These are phyloP conservation scores for Inga laurina DNA, from an alignment of 306 rosid species.

Conservation along the genomic window DNA sequence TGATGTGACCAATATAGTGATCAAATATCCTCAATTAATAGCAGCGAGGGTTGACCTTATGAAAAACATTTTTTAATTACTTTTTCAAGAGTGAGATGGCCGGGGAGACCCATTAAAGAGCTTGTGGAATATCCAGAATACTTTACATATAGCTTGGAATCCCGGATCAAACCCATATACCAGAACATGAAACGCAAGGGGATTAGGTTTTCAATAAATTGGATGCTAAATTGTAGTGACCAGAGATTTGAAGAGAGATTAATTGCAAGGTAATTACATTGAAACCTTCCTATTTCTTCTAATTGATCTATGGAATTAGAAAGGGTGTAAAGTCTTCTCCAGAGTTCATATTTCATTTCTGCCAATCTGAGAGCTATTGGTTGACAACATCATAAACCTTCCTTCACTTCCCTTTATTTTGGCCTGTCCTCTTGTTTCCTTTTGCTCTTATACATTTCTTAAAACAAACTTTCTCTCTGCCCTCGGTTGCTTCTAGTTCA, in stretches of 20 bases:
- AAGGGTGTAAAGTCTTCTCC: no score
- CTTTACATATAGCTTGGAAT: constrained; percentile 77
- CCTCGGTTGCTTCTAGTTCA: no score
- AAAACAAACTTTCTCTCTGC: no score
- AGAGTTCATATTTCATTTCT: no score
- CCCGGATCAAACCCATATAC: constrained; percentile 72
- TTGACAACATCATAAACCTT: no score
- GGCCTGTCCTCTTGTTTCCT: no score
- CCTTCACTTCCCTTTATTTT: no score
- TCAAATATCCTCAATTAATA: constrained; percentile 77
- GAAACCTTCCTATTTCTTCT: constrained; percentile 37
- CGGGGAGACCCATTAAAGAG: constrained; percentile 71
- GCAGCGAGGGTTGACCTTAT: constrained; percentile 71
- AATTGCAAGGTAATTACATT: constrained; percentile 71
- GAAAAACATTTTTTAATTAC: constrained; percentile 69
- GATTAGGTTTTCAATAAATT: constrained; percentile 70
- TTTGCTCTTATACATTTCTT: no score
- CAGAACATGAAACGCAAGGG: constrained; percentile 71
- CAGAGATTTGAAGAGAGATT: constrained; percentile 88
- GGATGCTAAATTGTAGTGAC: constrained; percentile 94
- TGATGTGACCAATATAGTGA: constrained; percentile 75
- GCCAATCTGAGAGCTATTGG: no score
- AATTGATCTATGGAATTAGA: no score
- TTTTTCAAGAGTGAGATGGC: constrained; percentile 81
- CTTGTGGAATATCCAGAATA: constrained; percentile 86